These are phyloP conservation scores for Chaetomiaceae sp. DNA, from an alignment of 2,329 filamentous ascomycete genomes.

Conservation along the genomic window DNA sequence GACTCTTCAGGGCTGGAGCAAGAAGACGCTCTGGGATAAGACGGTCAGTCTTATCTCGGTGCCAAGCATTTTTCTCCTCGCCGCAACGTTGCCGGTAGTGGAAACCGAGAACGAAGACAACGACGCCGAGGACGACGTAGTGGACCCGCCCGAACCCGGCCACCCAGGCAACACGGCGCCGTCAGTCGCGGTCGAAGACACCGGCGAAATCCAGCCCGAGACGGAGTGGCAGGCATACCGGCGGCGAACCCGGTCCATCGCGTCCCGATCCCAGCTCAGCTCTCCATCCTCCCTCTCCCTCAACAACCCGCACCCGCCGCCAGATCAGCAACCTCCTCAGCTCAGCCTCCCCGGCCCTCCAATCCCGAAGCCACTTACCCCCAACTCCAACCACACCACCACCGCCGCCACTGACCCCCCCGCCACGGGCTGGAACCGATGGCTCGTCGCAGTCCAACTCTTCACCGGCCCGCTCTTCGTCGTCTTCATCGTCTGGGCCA, in stretches of 20 bases:
- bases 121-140: constrained; percentile 40
- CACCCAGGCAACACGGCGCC: constrained; percentile 32
- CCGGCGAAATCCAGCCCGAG: constrained; percentile 38
- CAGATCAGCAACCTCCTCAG: constrained; percentile 2
- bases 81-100: constrained; percentile 86
- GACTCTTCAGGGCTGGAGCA: constrained; percentile 74
- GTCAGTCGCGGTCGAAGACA: constrained; percentile 35
- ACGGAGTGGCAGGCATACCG: constrained; percentile 59
- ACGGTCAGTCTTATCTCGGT: constrained; percentile 75
- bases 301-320: constrained; percentile 16
- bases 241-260: constrained; percentile 40
- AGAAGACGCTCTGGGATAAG: constrained; percentile 82
- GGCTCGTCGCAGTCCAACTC: constrained; percentile 80
- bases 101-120: constrained; percentile 61
- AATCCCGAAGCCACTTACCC: constrained; percentile 2
- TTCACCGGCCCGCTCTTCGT: constrained; percentile 86
- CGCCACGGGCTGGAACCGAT: constrained; percentile 69
- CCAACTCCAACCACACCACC: constrained; percentile 9
- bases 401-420: background rate
- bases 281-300: constrained; percentile 33
- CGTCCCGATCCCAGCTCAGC: constrained; percentile 27
- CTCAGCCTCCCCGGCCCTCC: constrained; percentile 3
- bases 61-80: constrained; percentile 86
- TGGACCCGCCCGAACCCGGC: constrained; percentile 31
- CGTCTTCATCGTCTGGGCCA: constrained; percentile 69